These are phyloP conservation scores for Angomonas desouzai DNA, from an alignment of 208 protist genomes.

Conservation along the genomic window DNA sequence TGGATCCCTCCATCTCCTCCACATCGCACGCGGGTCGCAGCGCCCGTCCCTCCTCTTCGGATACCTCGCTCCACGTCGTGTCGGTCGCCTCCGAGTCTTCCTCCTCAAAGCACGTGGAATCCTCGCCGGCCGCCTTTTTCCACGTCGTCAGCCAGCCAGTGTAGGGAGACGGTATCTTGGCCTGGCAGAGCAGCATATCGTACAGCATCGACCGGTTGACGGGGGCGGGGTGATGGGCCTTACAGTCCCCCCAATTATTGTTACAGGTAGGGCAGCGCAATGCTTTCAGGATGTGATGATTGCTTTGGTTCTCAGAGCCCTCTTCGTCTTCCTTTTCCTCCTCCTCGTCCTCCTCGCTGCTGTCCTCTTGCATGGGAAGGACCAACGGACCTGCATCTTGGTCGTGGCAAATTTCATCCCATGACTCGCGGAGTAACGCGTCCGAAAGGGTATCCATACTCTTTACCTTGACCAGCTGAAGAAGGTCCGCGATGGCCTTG, in stretches of 20 bases:
- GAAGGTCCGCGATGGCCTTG: slow-evolving; percentile 8
- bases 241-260: slow-evolving; percentile 52
- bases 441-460: slow-evolving; percentile 28
- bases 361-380: not conserved
- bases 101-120: slow-evolving; percentile 2
- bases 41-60: slow-evolving; percentile 3
- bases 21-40: no score
- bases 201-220: slow-evolving; percentile 52
- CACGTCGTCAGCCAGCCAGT: slow-evolving; percentile 48
- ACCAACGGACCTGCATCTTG: not conserved
- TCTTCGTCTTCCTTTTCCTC: not conserved
- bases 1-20: no score
- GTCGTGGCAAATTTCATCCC: slow-evolving; percentile 55
- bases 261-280: slow-evolving; percentile 68
- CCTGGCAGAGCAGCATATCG: slow-evolving; percentile 42
- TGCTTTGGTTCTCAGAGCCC: no score
- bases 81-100: slow-evolving; percentile 11
- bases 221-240: slow-evolving; percentile 36
- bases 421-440: slow-evolving; percentile 53
- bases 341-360: slow-evolving; percentile 11
- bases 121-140: slow-evolving; percentile 4
- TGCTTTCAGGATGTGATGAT: slow-evolving; percentile 2
- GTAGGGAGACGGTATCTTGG: slow-evolving; percentile 48
- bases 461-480: slow-evolving; percentile 23
- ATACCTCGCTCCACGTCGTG: slow-evolving; percentile 7